A percentile compares a stretch with the other conserved stretches of the same genome.
These are phyloP conservation scores for Asterophora parasitica DNA, from an alignment of 768 basidiomycete genomes.

Conservation along the genomic window DNA sequence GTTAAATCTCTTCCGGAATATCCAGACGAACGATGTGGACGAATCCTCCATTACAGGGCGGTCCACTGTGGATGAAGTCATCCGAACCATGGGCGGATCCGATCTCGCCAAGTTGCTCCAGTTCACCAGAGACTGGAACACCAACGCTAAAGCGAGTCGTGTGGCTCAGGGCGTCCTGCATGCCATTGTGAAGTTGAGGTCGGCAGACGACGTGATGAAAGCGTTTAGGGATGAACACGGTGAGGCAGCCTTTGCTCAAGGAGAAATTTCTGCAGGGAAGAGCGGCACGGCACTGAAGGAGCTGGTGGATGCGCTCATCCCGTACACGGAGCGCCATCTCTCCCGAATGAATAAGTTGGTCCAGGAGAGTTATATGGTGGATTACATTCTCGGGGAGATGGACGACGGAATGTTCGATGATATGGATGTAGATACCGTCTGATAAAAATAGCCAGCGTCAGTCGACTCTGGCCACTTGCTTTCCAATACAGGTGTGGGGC, in stretches of 20 bases:
- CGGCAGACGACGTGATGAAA: slow-evolving; percentile 66
- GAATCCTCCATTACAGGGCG: slow-evolving; percentile 57
- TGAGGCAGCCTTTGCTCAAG: slow-evolving; percentile 26
- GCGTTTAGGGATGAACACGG: slow-evolving; percentile 51
- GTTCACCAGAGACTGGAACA: slow-evolving; percentile 91
- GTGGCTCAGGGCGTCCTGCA: slow-evolving; percentile 84
- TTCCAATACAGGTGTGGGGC: too few relatives aligned
- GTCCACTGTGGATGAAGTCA: slow-evolving; percentile 72
- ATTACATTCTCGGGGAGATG: slow-evolving; percentile 86
- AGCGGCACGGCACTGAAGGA: slow-evolving; percentile 52
- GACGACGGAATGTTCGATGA: slow-evolving; percentile 68
- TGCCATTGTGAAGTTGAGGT: slow-evolving; percentile 72
- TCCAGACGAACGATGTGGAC: slow-evolving; percentile 33
- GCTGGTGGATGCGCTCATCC: slow-evolving; percentile 78
- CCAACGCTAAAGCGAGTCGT: slow-evolving; percentile 80
- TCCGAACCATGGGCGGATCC: slow-evolving; percentile 61
- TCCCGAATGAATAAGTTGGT: slow-evolving; percentile 78
- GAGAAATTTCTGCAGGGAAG: slow-evolving; percentile 13
- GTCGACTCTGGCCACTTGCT: too few relatives aligned
- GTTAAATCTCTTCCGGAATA: slow-evolving; percentile 67
- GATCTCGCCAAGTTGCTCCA: slow-evolving; percentile 80
- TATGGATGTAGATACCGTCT: slow-evolving; percentile 37
- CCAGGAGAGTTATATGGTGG: slow-evolving; percentile 94
- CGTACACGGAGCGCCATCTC: slow-evolving; percentile 94
- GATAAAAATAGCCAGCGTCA: too few relatives aligned